Evolutionary conservation across 78 protist genomes (phyloP).

Genomic region (Monocercomonoides exilis): DNA sequence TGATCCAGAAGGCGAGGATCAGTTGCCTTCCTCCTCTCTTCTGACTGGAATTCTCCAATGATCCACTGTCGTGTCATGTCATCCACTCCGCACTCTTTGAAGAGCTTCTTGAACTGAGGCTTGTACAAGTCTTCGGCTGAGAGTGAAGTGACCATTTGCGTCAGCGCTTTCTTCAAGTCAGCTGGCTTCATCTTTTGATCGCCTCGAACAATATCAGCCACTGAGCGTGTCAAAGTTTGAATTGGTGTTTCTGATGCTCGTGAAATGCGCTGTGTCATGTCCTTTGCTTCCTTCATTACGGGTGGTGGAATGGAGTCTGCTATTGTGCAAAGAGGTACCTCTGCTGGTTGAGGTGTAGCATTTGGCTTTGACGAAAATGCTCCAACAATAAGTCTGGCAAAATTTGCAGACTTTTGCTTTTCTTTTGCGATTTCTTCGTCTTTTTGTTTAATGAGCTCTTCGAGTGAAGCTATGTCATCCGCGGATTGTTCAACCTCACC

Average conservation of each 20-base stretch:
- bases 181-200: background rate
- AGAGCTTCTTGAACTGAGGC: background rate
- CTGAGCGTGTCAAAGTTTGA: background rate
- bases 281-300: background rate
- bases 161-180: constrained; percentile 11
- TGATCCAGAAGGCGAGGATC: background rate
- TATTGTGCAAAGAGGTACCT: background rate
- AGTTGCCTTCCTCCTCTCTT: background rate
- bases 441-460: background rate
- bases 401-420: background rate
- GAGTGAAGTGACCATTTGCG: background rate
- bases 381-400: background rate
- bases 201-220: background rate
- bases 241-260: background rate
- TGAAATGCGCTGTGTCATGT: background rate
- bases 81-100: background rate
- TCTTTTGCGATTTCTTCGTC: background rate
- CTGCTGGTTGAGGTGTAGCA: background rate
- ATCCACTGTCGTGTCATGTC: background rate
- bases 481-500: background rate
- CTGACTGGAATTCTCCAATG: background rate
- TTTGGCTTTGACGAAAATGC: background rate
- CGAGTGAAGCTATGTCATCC: background rate
- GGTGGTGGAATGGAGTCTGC: background rate
- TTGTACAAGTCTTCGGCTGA: background rate